Evolutionary conservation across 257 asterid genomes (phyloP), one percentile per base, ranked within the genome.

Genomic region (Agastache rugosa): DNA sequence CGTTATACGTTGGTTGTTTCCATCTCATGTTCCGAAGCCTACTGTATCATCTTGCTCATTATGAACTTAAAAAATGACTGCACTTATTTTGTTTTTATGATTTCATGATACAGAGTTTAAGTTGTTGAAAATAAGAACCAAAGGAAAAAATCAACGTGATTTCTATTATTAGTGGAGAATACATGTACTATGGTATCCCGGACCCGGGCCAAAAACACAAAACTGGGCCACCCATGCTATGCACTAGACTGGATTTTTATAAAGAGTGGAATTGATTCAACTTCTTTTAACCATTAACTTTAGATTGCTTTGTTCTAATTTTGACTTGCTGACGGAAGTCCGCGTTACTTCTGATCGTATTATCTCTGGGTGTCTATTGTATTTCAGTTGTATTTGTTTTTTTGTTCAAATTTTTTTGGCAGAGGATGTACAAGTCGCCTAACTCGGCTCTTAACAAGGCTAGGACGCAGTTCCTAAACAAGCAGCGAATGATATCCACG

Each of bases 371-470:
- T 5, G 9, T 23, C 31, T 11, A 37, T 8, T 6, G 35, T 51
- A 12, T 54, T 50, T 53, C 2, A 29, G 31, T 10, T 9, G 34
- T 6, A 8, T 35, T 22, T 37, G 27, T 19, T 54, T 39, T 39
- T 22, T 70, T 22, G 12, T 8, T 27, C 2, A 22, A 55, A 54
- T 14, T n/a, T 11, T 11, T 29, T 48, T 60, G 72, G 48, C 90
- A 90, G 96, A 85, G 90, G 81, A 55, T 86, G 81, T 86, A 68
- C 79, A 88, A 65, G 80, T 86, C 92, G 47, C 92, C 91, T 35
- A 88, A 90, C 86, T 90, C 96, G 4, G 79, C 77, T 47, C 83
- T 86, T 20, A 88, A 76, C 79, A 90, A 90, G 83, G 91, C 94
- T 14, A 84, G 96, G 86, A 90, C 96, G 2, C 94, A 82, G 67